Evolutionary conservation across 2,329 filamentous ascomycete species (phyloP).

Genomic region (Nemania sp.): DNA sequence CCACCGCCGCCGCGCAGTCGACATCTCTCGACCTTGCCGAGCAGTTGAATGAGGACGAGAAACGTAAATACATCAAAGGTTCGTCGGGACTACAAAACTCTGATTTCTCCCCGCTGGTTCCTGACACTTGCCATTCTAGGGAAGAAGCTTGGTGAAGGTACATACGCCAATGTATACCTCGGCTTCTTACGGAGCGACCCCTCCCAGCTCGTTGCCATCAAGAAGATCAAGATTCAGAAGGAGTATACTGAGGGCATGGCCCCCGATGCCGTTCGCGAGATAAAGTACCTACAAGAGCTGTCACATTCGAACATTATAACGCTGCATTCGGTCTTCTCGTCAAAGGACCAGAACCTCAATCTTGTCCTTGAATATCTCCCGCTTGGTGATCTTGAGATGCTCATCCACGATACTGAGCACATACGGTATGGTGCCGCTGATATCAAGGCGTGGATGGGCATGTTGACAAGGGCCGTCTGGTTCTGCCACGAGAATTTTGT

Average conservation of each 20-base stretch:
- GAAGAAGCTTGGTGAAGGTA: conserved; percentile 92
- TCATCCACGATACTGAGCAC: conserved; percentile 80
- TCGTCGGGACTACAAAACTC: conserved; percentile 20
- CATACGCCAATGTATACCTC: conserved; percentile 93
- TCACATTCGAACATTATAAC: conserved; percentile 95
- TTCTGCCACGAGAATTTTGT: conserved; percentile 96
- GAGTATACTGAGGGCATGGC: conserved; percentile 90
- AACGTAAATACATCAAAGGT: conserved; percentile 90
- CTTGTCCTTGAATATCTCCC: conserved; percentile 93
- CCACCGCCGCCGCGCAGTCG: conserved; percentile 35
- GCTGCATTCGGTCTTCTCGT: conserved; percentile 89
- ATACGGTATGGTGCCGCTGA: conserved; percentile 85
- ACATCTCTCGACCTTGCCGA: conserved; percentile 65
- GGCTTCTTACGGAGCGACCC: conserved; percentile 78
- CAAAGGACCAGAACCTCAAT: conserved; percentile 95
- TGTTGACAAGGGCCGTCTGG: conserved; percentile 90
- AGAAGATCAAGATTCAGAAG: conserved; percentile 86
- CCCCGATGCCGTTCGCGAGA: conserved; percentile 92
- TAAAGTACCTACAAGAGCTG: conserved; percentile 93
- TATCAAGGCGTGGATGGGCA: conserved; percentile 98
- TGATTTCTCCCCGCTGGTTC: no score
- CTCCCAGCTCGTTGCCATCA: conserved; percentile 80
- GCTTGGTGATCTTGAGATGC: conserved; percentile 90
- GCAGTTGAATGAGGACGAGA: conserved; percentile 79
- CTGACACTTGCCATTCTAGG: conserved; percentile 51